Evolutionary conservation across 2,329 filamentous ascomycete genomes (phyloP).

Genomic region (Aspergillus udagawae): DNA sequence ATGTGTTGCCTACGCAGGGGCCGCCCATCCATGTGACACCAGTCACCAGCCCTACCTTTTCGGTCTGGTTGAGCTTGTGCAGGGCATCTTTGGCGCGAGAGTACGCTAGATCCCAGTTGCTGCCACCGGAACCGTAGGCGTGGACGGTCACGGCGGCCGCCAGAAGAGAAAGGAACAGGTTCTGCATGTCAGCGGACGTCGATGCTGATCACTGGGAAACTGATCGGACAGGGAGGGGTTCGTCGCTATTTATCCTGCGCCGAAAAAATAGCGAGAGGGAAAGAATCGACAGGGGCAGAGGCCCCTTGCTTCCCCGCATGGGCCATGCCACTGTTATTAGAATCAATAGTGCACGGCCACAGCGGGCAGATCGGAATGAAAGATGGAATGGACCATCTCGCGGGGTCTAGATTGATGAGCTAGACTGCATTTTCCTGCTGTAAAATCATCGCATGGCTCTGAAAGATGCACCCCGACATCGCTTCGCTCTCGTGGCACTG

Average conservation of each 20-base stretch:
- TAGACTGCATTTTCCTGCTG: too few relatives aligned
- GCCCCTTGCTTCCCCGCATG: not conserved
- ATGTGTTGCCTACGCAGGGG: slow-evolving; percentile 31
- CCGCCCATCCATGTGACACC: slow-evolving; percentile 26
- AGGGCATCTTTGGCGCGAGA: slow-evolving; percentile 10
- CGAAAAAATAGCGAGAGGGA: not conserved
- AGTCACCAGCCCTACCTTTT: slow-evolving; percentile 28
- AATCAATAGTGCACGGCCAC: not conserved
- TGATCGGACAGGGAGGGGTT: not conserved
- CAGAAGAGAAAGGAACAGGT: not conserved
- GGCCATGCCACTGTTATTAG: not conserved
- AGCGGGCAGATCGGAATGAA: not conserved
- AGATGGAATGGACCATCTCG: not conserved
- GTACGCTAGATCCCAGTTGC: not conserved
- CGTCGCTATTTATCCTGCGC: not conserved
- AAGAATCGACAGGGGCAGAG: not conserved
- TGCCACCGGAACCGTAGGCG: not conserved
- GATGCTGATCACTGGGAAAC: not conserved
- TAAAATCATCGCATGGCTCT: not conserved
- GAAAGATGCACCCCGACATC: not conserved
- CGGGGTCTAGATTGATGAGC: too few relatives aligned
- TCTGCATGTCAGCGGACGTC: not conserved
- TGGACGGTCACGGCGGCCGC: not conserved
- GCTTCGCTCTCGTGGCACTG: not conserved
- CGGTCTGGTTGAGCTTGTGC: slow-evolving; percentile 10